A percentile compares a stretch with the other conserved stretches of the same genome.
Evolutionary conservation across 1,284 basidiomycete genomes (phyloP).

Genomic region (Puccinia sorghi): DNA sequence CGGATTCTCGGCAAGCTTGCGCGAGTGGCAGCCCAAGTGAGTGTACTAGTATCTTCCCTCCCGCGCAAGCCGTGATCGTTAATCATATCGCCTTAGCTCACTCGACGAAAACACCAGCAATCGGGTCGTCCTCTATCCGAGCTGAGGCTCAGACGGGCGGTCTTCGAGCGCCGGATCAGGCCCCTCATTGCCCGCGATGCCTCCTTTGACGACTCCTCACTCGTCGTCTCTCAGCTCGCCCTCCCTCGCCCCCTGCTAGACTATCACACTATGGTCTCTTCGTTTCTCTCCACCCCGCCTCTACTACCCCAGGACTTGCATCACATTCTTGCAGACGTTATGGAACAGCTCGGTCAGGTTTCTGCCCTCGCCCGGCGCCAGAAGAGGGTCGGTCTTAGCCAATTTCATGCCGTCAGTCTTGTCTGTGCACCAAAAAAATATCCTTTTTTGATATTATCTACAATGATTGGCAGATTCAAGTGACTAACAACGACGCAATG

Average conservation of each 20-base stretch:
- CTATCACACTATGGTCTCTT: neutral
- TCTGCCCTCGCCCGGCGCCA: neutral
- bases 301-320: neutral
- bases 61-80: no score
- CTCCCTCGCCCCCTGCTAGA: neutral
- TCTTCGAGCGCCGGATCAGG: constrained; percentile 41
- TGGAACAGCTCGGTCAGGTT: neutral
- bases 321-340: neutral
- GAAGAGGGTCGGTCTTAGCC: neutral
- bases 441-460: no score
- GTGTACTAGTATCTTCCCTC: no score
- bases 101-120: neutral
- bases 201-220: constrained; percentile 20
- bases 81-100: constrained; percentile 6
- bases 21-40: constrained; percentile 20
- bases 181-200: neutral
- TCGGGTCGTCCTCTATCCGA: neutral
- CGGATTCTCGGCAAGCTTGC: constrained; percentile 33
- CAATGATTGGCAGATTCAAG: no score
- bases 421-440: neutral
- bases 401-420: neutral
- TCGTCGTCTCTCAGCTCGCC: neutral
- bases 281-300: neutral
- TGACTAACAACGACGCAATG: no score
- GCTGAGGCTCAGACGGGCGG: neutral